phyloP scores from a whole-genome alignment of 192 early-diverging fungal genomes.

The Entomortierella chlamydospora region DNA sequence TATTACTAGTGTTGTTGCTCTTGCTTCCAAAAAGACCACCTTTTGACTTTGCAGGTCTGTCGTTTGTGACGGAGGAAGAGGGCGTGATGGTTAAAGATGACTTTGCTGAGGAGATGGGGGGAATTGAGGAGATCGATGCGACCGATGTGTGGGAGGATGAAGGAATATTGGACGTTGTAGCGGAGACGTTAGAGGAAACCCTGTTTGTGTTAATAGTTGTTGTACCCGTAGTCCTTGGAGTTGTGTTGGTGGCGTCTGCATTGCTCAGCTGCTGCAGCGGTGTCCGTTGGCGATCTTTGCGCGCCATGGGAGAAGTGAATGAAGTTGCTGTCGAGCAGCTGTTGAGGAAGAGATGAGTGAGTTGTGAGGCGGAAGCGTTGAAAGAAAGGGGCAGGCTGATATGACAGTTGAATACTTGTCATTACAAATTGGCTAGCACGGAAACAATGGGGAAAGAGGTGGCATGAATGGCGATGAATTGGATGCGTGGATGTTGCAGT shows the following conservation, averaged over 20 bases:
- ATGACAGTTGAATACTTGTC: not conserved
- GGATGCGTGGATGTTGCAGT: not conserved
- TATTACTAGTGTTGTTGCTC: constrained; percentile 9
- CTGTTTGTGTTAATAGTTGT: constrained; percentile 10
- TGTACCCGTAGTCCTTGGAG: not conserved
- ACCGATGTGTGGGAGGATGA: constrained; percentile 28
- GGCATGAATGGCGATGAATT: constrained; percentile 2
- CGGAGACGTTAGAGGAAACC: constrained; percentile 5
- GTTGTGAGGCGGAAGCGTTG: not conserved
- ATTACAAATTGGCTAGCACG: not conserved
- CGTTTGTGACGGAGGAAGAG: not conserved
- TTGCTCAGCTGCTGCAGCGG: constrained; percentile 12
- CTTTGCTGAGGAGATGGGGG: constrained; percentile 14
- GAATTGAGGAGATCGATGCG: constrained; percentile 26
- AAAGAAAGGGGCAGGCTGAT: not conserved
- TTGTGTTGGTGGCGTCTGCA: not conserved
- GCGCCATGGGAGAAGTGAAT: not conserved
- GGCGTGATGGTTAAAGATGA: constrained; percentile 25
- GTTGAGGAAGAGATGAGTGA: not conserved
- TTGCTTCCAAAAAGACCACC: constrained; percentile 7
- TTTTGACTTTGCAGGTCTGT: constrained; percentile 5
- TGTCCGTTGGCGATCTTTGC: constrained; percentile 22
- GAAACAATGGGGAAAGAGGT: not conserved
- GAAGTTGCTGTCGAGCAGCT: not conserved
- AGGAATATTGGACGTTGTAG: constrained; percentile 17